Conservation (phyloP, 495 filamentous ascomycete genomes). For the Aspergillus panamensis region DNA sequence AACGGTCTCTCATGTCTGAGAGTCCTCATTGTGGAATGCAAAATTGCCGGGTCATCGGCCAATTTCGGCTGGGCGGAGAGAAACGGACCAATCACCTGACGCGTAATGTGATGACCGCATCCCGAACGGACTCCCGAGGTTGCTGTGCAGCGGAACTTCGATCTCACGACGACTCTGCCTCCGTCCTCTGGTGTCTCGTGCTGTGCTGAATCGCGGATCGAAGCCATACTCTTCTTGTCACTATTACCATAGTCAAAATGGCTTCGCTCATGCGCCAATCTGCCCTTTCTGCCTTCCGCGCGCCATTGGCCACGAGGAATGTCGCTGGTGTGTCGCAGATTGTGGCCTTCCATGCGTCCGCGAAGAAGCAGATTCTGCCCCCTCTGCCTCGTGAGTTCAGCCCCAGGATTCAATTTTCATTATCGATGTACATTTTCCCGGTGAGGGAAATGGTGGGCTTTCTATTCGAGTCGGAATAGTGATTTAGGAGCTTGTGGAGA, state of each 20-base stretch:
- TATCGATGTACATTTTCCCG: neutral
- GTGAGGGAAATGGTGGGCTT: neutral
- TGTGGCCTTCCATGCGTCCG: slow-evolving; percentile 71
- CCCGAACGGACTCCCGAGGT: slow-evolving; percentile 46
- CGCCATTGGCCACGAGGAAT: slow-evolving; percentile 39
- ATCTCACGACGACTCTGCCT: slow-evolving; percentile 29
- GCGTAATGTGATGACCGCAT: slow-evolving; percentile 42
- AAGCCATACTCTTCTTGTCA: slow-evolving; percentile 20
- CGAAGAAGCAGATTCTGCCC: slow-evolving; percentile 63
- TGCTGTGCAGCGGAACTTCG: slow-evolving; percentile 33
- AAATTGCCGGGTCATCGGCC: slow-evolving; percentile 36
- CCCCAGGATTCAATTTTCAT: slow-evolving; percentile 1
- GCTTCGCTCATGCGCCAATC: slow-evolving; percentile 44
- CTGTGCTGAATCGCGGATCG: slow-evolving; percentile 15
- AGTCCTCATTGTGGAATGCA: neutral
- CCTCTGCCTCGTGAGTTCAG: slow-evolving; percentile 60
- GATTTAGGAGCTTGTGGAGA: neutral
- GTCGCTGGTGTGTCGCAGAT: slow-evolving; percentile 42
- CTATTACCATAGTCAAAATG: slow-evolving; percentile 29
- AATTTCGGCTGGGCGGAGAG: slow-evolving; percentile 45
- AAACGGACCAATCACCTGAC: slow-evolving; percentile 41
- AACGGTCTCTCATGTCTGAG: too few species aligned
- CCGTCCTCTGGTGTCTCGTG: slow-evolving; percentile 11
- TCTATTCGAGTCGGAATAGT: neutral
- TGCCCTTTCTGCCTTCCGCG: slow-evolving; percentile 37